Conservation (phyloP, 2,329 filamentous ascomycete species). For the Neofusicoccum laricinum region DNA sequence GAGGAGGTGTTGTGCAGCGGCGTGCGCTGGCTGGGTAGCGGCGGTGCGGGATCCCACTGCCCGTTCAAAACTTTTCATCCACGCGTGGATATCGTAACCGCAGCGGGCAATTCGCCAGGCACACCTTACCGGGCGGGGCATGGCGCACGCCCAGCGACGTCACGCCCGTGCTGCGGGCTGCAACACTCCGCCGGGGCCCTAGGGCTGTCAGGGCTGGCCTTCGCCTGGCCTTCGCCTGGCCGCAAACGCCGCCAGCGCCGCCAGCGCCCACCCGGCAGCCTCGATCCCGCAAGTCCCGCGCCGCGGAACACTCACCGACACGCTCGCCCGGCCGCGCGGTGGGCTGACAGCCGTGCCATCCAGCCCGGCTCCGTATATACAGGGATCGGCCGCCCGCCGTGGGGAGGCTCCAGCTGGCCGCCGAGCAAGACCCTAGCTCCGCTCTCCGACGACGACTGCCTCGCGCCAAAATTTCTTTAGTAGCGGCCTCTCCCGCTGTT, state of each 20-base stretch:
- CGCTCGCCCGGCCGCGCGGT: background rate
- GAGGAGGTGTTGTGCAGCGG: background rate
- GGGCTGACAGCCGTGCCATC: slow-evolving; percentile 14
- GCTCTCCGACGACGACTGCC: background rate
- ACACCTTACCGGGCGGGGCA: background rate
- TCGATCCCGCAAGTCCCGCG: background rate
- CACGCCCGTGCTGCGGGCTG: background rate
- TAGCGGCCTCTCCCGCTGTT: background rate
- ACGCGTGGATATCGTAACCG: background rate
- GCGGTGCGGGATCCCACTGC: background rate
- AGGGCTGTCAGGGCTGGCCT: background rate
- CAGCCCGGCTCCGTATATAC: background rate
- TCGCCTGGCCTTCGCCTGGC: background rate
- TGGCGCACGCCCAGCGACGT: background rate
- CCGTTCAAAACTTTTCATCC: slow-evolving; percentile 8
- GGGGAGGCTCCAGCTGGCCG: background rate
- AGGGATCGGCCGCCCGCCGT: background rate
- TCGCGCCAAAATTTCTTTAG: slow-evolving; percentile 4
- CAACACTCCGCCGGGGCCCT: background rate
- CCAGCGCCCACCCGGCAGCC: background rate
- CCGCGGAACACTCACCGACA: slow-evolving; percentile 8
- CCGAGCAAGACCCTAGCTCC: background rate
- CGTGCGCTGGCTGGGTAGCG: background rate
- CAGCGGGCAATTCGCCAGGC: background rate
- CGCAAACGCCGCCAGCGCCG: background rate